phyloP scores from a whole-genome alignment of 139 green algal genomes.

The Auxenochlorella pyrenoidosa region DNA sequence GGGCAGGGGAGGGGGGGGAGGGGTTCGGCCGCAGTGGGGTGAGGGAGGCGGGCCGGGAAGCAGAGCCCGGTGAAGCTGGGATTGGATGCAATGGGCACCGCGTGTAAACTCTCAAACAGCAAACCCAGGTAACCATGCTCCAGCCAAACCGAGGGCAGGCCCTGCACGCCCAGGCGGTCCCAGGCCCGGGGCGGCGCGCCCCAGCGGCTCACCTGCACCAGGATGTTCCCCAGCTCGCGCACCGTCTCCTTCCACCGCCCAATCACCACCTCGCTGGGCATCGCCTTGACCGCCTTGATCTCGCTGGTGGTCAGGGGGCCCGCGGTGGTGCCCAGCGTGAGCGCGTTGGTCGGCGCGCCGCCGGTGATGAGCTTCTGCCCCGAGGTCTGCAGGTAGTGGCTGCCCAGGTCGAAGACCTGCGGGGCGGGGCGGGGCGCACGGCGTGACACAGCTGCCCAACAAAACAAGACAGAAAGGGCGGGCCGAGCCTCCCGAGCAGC shows the following conservation, averaged over 20 bases:
- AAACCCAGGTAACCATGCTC: no score
- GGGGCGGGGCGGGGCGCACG: no score
- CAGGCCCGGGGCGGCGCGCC: not conserved
- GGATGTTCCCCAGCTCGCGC: slow-evolving; percentile 45
- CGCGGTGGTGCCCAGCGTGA: slow-evolving; percentile 5
- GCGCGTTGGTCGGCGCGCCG: not conserved
- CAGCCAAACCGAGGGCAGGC: no score
- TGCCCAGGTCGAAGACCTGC: slow-evolving; percentile 45
- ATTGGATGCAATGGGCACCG: no score
- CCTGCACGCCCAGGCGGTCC: no score
- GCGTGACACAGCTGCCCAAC: no score
- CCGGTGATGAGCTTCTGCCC: slow-evolving; percentile 38
- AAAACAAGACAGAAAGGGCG: no score
- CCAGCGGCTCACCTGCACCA: slow-evolving; percentile 41
- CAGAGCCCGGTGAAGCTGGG: no score
- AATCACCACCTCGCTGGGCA: slow-evolving; percentile 30
- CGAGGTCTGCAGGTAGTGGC: slow-evolving; percentile 37
- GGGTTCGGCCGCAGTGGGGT: not conserved
- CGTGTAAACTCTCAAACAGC: no score
- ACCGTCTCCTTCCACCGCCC: slow-evolving; percentile 49
- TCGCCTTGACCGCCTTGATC: slow-evolving; percentile 37
- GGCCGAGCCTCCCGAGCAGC: no score
- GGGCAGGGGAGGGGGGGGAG: not conserved
- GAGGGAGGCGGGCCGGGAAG: not conserved
- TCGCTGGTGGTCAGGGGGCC: slow-evolving; percentile 28